These are phyloP conservation scores for Xerocomus potaroensis DNA, from an alignment of 768 basidiomycete species.

Conservation along the genomic window DNA sequence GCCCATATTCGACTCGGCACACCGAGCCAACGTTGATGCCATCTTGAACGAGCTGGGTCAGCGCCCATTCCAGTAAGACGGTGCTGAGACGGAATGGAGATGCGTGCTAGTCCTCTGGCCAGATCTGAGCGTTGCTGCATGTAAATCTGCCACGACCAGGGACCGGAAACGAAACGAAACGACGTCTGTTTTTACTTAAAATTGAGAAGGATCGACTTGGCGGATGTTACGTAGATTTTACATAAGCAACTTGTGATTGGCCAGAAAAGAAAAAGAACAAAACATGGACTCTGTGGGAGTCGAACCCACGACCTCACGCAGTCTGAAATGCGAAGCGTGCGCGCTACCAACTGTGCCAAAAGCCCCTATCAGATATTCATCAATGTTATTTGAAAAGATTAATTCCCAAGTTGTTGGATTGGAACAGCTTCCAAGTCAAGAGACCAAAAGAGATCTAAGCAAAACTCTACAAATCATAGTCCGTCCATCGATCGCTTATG, in stretches of 20 bases:
- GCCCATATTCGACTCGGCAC: constrained; percentile 69
- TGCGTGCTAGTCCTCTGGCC: constrained; percentile 51
- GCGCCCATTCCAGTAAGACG: constrained; percentile 41
- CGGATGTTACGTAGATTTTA: background rate
- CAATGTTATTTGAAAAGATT: too few species aligned
- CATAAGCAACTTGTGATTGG: background rate
- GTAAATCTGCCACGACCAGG: constrained; percentile 30
- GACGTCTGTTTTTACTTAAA: too few species aligned
- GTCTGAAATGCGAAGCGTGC: constrained; percentile 47
- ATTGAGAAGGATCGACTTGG: too few species aligned
- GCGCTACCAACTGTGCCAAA: constrained; percentile 61
- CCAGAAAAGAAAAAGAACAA: background rate
- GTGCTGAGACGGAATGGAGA: constrained; percentile 42
- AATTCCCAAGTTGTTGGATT: too few species aligned
- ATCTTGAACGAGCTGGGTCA: constrained; percentile 47
- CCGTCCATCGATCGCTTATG: constrained; percentile 51
- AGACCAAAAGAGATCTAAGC: constrained; percentile 15
- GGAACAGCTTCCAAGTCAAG: too few species aligned
- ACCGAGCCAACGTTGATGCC: constrained; percentile 54
- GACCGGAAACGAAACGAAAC: background rate
- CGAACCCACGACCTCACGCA: constrained; percentile 59
- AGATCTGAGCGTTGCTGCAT: constrained; percentile 59
- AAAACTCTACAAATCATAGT: constrained; percentile 11
- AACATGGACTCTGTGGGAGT: constrained; percentile 39
- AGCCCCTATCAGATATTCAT: constrained; percentile 34